A percentile compares a stretch with the other conserved stretches of the same genome.
These are phyloP conservation scores for Cenchrus americanus DNA, from an alignment of 176 grass and related monocot genomes.

Conservation along the genomic window DNA sequence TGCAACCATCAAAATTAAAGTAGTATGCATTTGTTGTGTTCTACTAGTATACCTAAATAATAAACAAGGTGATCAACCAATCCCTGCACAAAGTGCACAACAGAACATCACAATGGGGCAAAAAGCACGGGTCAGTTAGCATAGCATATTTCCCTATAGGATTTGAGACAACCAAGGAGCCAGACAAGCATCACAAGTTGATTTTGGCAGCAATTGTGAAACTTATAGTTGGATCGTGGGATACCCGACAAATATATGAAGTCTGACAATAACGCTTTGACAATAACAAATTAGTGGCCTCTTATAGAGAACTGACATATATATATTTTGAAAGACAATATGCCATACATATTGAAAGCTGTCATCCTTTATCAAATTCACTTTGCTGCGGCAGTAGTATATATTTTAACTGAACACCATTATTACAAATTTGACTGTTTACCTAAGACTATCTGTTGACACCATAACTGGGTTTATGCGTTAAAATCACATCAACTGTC, in stretches of 20 bases:
- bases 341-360: slow-evolving; percentile 7
- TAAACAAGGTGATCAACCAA: slow-evolving; percentile 10
- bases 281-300: neutral
- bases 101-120: neutral
- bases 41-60: neutral
- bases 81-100: neutral
- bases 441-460: neutral
- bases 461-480: neutral
- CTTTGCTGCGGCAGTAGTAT: neutral
- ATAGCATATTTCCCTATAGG: slow-evolving; percentile 1
- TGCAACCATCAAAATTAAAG: slow-evolving; percentile 22
- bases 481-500: slow-evolving; percentile 22
- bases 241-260: neutral
- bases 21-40: neutral
- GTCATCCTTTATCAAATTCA: neutral
- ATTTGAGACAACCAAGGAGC: slow-evolving; percentile 16
- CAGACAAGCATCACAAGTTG: neutral
- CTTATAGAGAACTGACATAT: slow-evolving; percentile 14
- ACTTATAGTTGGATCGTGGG: neutral
- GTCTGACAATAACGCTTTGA: neutral
- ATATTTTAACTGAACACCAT: slow-evolving; percentile 26
- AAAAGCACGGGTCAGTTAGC: neutral
- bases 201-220: neutral
- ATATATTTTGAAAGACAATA: neutral
- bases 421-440: slow-evolving; percentile 28